These are phyloP conservation scores for Epichloe typhina DNA, from an alignment of 2,329 filamentous ascomycete species.

Conservation along the genomic window DNA sequence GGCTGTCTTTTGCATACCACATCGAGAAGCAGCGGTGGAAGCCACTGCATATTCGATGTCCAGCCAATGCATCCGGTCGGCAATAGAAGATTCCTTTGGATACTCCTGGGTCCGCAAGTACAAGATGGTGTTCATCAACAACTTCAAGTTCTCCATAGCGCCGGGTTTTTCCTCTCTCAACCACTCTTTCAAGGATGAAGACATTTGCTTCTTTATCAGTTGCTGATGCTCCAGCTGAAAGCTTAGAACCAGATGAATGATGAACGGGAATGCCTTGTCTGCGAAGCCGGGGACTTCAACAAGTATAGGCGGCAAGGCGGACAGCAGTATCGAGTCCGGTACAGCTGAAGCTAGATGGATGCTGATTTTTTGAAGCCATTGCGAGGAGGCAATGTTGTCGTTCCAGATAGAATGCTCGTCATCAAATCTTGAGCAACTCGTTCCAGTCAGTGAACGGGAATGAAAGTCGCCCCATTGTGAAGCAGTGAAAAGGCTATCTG, in stretches of 20 bases:
- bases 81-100: conserved; percentile 63
- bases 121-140: conserved; percentile 66
- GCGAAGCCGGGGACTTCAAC: conserved; percentile 55
- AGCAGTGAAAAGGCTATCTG: conserved; percentile 36
- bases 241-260: conserved; percentile 69
- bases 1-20: conserved; percentile 78
- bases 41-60: conserved; percentile 64
- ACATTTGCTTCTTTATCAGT: conserved; percentile 47
- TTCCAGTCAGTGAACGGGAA: conserved; percentile 39
- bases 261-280: conserved; percentile 62
- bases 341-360: conserved; percentile 47
- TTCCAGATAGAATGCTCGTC: conserved; percentile 17
- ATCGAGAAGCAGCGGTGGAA: conserved; percentile 58
- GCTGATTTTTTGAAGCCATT: conserved; percentile 52
- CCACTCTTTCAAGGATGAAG: conserved; percentile 50
- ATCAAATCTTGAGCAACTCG: neutral
- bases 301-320: conserved; percentile 54
- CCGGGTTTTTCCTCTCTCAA: conserved; percentile 30
- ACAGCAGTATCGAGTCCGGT: conserved; percentile 52
- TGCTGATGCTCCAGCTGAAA: conserved; percentile 52
- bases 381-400: conserved; percentile 26
- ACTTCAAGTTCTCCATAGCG: conserved; percentile 50
- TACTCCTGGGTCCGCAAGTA: conserved; percentile 76
- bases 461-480: conserved; percentile 45
- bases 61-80: conserved; percentile 72